These are phyloP conservation scores for Rhodotorula sp. DNA, from an alignment of 1,284 basidiomycete genomes.

Conservation along the genomic window DNA sequence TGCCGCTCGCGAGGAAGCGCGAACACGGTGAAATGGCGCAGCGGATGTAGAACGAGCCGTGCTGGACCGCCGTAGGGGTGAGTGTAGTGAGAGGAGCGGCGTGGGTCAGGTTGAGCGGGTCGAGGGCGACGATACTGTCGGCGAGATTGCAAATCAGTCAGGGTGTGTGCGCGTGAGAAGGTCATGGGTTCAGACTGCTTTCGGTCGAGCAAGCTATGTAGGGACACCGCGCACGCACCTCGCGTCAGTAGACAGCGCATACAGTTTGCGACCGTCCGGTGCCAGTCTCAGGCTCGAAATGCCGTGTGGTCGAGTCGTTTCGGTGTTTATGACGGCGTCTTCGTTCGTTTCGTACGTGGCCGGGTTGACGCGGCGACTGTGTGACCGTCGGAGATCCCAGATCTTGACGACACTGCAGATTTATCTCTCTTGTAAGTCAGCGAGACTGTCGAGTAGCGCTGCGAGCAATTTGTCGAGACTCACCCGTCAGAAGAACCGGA, in stretches of 20 bases:
- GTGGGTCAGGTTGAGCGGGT: constrained; percentile 37
- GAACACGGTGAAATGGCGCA: constrained; percentile 41
- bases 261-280: constrained; percentile 41
- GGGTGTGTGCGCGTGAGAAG: no score
- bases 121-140: constrained; percentile 40
- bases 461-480: neutral
- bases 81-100: constrained; percentile 29
- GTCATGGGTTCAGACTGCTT: neutral
- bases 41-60: constrained; percentile 42
- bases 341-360: constrained; percentile 36
- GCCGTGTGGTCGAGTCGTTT: constrained; percentile 37
- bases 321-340: constrained; percentile 25
- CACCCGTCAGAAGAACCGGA: constrained; percentile 42
- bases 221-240: constrained; percentile 17
- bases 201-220: neutral
- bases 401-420: constrained; percentile 39
- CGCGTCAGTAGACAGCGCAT: constrained; percentile 40
- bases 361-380: constrained; percentile 44
- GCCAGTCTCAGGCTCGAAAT: constrained; percentile 41
- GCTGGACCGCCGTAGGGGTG: constrained; percentile 14
- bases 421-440: neutral
- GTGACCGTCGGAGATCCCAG: constrained; percentile 44
- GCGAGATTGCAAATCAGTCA: neutral
- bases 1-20: constrained; percentile 41
- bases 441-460: neutral